Evolutionary conservation across 2,329 filamentous ascomycete species (phyloP), one percentile per base, ranked within the genome.

Genomic region (Pseudohalonectria lignicola): DNA sequence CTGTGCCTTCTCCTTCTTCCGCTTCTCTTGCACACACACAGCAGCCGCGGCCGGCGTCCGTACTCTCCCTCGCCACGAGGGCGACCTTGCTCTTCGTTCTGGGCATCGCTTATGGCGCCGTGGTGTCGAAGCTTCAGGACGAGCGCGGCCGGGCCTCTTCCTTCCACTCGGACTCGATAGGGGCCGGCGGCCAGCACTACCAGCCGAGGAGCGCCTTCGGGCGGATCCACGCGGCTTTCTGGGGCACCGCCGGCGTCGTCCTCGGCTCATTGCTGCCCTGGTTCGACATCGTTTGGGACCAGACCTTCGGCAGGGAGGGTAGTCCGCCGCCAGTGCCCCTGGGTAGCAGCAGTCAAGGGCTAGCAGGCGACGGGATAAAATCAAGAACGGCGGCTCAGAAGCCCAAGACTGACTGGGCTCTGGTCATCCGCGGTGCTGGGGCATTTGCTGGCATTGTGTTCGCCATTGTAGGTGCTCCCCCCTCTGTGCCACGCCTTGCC

Each of bases 251-350:
- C 0, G 88, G 87, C 13, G 76, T 94, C 4, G 67, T 73, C 1
- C 62, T 95, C 18, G 92, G 92, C 5, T 81, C 78, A 41, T 59
- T 93, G 36, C 62, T 96, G 41, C 92, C 92, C 1, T 90, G 81
- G 74, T 73, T 94, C 16, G 92, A 98, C 56, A 64, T 71, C 10
- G 56, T 87, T 9, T 92, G 83, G 76, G 76, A 81, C 43, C 64
- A 69, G 31, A 57, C 63, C 7, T 61, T 69, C 46, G 62, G 64
- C 8, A 12, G 23, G 12, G 12, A 12, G 8, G 8, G 23, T 12
- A 26, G 23, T 12, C 12, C 23, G 23, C 12, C 23, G 8, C 23
- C 23, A 12, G 23, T 26, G 12, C 23, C 23, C 23, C 23, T 26
- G 8, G 28, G 50, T 49, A 4, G 47, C 51, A 17, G 47, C 45